Conservation (phyloP, 2,329 filamentous ascomycete species). For the Thermoascus crustaceus region DNA sequence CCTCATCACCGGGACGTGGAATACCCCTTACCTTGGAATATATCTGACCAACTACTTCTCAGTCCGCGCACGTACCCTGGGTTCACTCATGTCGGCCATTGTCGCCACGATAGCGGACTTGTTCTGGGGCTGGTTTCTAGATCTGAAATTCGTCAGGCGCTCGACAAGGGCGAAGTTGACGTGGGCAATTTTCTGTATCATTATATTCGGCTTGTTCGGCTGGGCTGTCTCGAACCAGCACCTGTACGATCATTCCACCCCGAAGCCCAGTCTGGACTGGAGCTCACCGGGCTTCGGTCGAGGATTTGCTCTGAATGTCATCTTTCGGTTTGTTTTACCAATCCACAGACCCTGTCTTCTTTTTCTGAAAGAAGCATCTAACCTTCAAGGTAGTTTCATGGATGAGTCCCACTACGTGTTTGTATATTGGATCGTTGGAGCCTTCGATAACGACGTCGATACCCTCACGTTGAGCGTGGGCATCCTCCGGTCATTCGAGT, state of each 20-base stretch:
- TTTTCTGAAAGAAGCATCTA: no score
- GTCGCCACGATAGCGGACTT: neutral
- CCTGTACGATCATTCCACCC: constrained; percentile 32
- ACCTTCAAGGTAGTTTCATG: constrained; percentile 29
- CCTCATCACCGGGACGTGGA: constrained; percentile 45
- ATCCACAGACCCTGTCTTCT: no score
- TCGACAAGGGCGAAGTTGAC: neutral
- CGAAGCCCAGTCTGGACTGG: constrained; percentile 40
- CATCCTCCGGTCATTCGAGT: constrained; percentile 43
- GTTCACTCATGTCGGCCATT: neutral
- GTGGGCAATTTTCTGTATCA: neutral
- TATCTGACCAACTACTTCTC: constrained; percentile 37
- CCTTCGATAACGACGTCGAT: constrained; percentile 45
- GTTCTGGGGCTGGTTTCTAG: neutral
- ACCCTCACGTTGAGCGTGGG: constrained; percentile 44
- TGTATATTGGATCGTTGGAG: constrained; percentile 43
- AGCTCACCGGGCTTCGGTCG: constrained; percentile 37
- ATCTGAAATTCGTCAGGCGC: neutral
- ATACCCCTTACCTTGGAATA: constrained; percentile 44
- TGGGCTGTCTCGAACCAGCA: constrained; percentile 45
- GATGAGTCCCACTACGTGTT: constrained; percentile 48
- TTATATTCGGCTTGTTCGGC: no score
- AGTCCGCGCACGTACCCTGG: neutral
- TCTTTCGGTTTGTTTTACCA: no score
- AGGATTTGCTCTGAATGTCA: constrained; percentile 41